These are phyloP conservation scores for Fusarium sp. DNA, from an alignment of 2,329 filamentous ascomycete genomes.

Conservation along the genomic window DNA sequence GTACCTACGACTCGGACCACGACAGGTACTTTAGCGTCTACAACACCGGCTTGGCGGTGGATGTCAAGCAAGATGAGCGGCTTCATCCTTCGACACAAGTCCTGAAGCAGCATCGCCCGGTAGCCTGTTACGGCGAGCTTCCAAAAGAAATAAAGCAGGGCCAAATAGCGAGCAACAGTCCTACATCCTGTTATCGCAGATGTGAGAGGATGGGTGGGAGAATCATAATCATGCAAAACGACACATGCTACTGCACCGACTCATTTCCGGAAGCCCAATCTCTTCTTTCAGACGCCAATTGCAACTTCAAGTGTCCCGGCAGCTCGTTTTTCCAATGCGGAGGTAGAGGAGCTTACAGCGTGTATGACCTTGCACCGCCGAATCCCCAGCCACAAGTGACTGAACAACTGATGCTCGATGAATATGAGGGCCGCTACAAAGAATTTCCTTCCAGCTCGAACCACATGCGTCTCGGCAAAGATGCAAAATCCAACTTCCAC, in stretches of 20 bases:
- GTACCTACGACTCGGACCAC: background rate
- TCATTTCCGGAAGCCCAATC: fast-evolving
- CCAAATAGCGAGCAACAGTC: background rate
- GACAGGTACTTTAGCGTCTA: background rate
- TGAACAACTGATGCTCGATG: background rate
- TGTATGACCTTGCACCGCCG: background rate
- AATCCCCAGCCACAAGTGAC: background rate
- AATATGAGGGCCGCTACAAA: background rate
- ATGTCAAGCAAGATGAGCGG: background rate
- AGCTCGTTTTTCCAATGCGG: background rate
- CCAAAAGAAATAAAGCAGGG: background rate
- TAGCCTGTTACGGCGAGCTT: background rate
- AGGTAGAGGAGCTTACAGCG: background rate
- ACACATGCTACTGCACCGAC: background rate
- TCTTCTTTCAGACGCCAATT: background rate
- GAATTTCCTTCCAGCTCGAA: background rate
- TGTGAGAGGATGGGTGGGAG: background rate
- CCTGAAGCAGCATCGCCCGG: background rate
- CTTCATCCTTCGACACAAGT: too few species aligned
- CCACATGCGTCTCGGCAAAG: fast-evolving
- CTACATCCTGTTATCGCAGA: background rate
- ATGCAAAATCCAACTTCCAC: fast-evolving
- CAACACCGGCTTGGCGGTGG: background rate
- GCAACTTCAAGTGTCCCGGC: background rate
- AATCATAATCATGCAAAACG: background rate